These are phyloP conservation scores for Limnomonas spitsbergensis DNA, from an alignment of 139 green algal species.

Conservation along the genomic window DNA sequence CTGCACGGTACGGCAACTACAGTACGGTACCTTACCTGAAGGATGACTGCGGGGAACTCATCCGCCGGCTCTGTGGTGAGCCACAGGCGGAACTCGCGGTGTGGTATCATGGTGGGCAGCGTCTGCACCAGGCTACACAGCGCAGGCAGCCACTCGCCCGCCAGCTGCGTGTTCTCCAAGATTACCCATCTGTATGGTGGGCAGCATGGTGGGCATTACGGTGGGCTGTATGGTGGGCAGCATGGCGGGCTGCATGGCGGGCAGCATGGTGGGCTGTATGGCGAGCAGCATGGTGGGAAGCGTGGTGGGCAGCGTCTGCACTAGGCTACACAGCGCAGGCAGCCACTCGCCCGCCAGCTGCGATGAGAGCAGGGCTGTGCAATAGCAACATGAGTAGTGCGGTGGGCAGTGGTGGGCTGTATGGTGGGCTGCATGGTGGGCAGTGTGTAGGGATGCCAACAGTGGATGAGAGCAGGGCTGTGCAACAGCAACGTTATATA, in stretches of 20 bases:
- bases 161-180: constrained; percentile 72
- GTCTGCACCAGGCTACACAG: constrained; percentile 53
- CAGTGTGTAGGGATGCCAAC: too few species aligned
- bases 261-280: too few species aligned
- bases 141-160: constrained; percentile 61
- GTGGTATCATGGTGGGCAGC: constrained; percentile 34
- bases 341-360: constrained; percentile 70
- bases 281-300: constrained; percentile 38
- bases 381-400: too few species aligned
- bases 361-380: too few species aligned
- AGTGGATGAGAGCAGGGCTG: too few species aligned
- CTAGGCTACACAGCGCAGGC: constrained; percentile 54
- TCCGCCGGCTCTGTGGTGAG: constrained; percentile 54
- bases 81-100: constrained; percentile 60
- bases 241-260: too few species aligned
- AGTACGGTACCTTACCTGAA: constrained; percentile 17
- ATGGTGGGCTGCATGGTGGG: too few species aligned
- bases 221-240: too few species aligned
- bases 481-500: too few species aligned
- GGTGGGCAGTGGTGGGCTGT: too few species aligned
- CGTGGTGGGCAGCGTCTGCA: constrained; percentile 38
- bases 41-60: constrained; percentile 55
- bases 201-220: too few species aligned
- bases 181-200: constrained; percentile 60
- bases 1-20: too few species aligned